phyloP scores from a whole-genome alignment of 352 stramenopile genomes.

The Peronospora destructor region DNA sequence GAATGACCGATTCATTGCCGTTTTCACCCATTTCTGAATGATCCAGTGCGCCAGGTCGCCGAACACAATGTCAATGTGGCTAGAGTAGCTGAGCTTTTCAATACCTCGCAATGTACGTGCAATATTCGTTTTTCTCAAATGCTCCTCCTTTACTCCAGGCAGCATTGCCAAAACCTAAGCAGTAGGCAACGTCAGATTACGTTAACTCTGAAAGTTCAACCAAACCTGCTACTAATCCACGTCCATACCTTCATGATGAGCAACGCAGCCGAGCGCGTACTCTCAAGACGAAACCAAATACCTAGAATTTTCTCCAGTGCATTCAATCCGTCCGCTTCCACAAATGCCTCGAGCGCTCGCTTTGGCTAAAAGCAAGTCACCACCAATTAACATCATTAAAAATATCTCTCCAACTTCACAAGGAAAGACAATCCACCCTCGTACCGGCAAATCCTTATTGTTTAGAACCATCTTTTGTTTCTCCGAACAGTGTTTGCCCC shows the following conservation, averaged over 20 bases:
- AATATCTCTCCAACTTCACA: background rate
- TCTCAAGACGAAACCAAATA: slow-evolving; percentile 44
- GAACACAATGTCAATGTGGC: slow-evolving; percentile 36
- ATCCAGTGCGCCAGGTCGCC: slow-evolving; percentile 57
- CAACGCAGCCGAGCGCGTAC: slow-evolving; percentile 37
- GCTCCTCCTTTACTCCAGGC: slow-evolving; percentile 46
- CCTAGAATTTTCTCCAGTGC: slow-evolving; percentile 45
- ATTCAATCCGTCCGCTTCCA: slow-evolving; percentile 48
- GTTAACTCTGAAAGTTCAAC: too few relatives aligned
- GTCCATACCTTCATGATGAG: slow-evolving; percentile 46
- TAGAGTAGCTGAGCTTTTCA: slow-evolving; percentile 28
- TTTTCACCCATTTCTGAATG: slow-evolving; percentile 49
- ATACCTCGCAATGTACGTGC: slow-evolving; percentile 47
- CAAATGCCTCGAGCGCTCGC: slow-evolving; percentile 48
- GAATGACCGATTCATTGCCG: slow-evolving; percentile 38
- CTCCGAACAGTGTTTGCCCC: slow-evolving; percentile 39
- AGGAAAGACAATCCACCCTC: background rate
- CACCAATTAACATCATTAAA: background rate
- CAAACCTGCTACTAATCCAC: too few relatives aligned
- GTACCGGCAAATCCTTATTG: slow-evolving; percentile 58
- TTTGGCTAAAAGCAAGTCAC: slow-evolving; percentile 33
- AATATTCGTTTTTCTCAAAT: slow-evolving; percentile 51
- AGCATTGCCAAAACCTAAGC: slow-evolving; percentile 35
- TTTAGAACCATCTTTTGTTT: slow-evolving; percentile 50
- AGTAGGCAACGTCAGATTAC: background rate